Evolutionary conservation across 495 filamentous ascomycete species (phyloP), one percentile per base, ranked within the genome.

Genomic region (Chaetomidium leptoderma): DNA sequence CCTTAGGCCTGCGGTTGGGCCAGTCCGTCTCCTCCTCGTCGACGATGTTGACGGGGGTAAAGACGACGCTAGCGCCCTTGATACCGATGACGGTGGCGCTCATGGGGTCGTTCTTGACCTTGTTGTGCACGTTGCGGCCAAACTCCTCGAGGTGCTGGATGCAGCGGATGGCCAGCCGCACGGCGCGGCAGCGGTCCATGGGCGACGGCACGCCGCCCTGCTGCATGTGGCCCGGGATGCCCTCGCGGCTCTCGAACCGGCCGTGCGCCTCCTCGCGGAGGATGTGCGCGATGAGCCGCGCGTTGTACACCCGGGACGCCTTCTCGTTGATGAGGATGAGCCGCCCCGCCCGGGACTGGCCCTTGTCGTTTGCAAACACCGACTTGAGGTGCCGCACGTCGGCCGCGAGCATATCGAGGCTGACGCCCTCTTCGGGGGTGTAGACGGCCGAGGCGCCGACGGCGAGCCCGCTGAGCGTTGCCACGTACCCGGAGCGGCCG

Each of bases 361-460:
- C 95, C 65, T 82, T 85, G 73, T 99, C 95, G 37, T 84, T 82
- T 14, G 81, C 78, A 70, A 99, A 99, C 56, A 86, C 86, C 21
- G 92, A 79, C 44, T 91, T 89, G 37, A 99, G 79, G 71, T 95
- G 90, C 33, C 89, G 83, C 66, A 99, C 96, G 64, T 99, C 95
- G 17, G 83, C 80, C 11, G 88, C 86, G 0, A 99, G 83, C 90
- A 92, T 99, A 58, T 90, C 87, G 53, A 99, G 83, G 67, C 88
- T 87, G 70, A 99, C 89, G 4, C 95, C 93, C 72, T 97, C 90
- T 71, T 99, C 95, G 6, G 95, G 95, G 14, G 92, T 96, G 73
- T 99, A 99, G 10, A 97, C 92, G 0, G 95, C 92, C n/a, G 88
- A 79, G 2, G 93, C 93, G 30, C 93, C 93, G 13, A 97, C 89